A percentile compares a stretch with the other conserved stretches of the same genome.
Conservation (phyloP, 129 eudicot genomes). For the Mikania micrantha region DNA sequence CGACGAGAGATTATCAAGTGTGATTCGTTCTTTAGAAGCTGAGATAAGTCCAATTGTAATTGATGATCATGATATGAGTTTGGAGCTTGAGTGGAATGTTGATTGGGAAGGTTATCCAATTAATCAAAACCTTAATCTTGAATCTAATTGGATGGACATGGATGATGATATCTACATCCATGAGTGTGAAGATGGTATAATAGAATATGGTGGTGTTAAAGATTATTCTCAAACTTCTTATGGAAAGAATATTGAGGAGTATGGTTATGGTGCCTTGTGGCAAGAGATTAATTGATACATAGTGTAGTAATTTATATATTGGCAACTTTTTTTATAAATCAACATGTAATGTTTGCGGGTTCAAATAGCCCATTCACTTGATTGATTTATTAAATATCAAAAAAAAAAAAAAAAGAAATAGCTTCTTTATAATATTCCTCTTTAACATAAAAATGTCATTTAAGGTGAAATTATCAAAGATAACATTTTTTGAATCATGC, state of each 20-base stretch:
- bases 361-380: slow-evolving; percentile 1
- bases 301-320: slow-evolving; percentile 20
- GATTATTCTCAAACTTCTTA: slow-evolving; percentile 27
- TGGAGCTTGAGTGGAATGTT: slow-evolving; percentile 27
- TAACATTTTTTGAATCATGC: too few relatives aligned
- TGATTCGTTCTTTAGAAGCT: slow-evolving; percentile 56
- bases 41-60: slow-evolving; percentile 39
- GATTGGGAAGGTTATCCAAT: slow-evolving; percentile 19
- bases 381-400: background rate
- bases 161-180: slow-evolving; percentile 38
- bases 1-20: slow-evolving; percentile 39
- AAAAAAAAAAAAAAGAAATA: too few relatives aligned
- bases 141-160: slow-evolving; percentile 51
- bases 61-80: slow-evolving; percentile 14
- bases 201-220: slow-evolving; percentile 26
- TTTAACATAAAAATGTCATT: too few relatives aligned
- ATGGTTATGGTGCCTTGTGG: slow-evolving; percentile 34
- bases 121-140: slow-evolving; percentile 25
- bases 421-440: too few relatives aligned
- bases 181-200: slow-evolving; percentile 19
- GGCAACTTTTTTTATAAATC: slow-evolving; percentile 22
- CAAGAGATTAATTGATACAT: slow-evolving; percentile 29
- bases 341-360: slow-evolving; percentile 20
- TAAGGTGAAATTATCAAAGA: too few relatives aligned
- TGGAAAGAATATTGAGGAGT: slow-evolving; percentile 34